These are phyloP conservation scores for Trypanosoma boissoni DNA, from an alignment of 208 protist genomes.

Conservation along the genomic window DNA sequence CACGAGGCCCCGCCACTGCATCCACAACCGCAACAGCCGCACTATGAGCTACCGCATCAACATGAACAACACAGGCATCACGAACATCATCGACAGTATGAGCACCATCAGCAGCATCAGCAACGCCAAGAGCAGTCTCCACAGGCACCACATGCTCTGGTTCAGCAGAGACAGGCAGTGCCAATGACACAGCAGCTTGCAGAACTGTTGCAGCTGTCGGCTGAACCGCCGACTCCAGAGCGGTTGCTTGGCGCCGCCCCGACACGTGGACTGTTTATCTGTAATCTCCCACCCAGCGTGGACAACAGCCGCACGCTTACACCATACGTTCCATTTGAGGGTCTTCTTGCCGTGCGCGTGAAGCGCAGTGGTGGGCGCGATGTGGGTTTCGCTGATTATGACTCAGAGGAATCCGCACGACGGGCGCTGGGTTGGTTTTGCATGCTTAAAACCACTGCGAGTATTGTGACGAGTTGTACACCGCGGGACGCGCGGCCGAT, in stretches of 20 bases:
- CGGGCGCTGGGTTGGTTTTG: conserved; percentile 55
- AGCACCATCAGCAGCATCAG: no score
- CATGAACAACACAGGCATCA: no score
- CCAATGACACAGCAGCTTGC: no score
- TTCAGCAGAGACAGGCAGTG: no score
- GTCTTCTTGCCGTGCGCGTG: conserved; percentile 40
- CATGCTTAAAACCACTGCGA: conserved; percentile 16
- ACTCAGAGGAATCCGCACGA: conserved; percentile 25
- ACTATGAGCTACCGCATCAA: no score
- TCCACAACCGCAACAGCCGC: background rate
- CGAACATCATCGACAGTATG: no score
- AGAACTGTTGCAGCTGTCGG: background rate
- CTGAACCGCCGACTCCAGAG: background rate
- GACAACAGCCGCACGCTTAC: conserved; percentile 36
- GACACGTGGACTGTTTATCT: conserved; percentile 47
- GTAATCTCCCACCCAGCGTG: conserved; percentile 35
- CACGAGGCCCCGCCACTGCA: background rate
- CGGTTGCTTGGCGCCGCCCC: background rate
- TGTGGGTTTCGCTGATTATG: conserved; percentile 63
- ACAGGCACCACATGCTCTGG: no score
- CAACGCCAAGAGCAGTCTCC: no score
- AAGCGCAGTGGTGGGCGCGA: conserved; percentile 40
- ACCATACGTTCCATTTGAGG: conserved; percentile 47
- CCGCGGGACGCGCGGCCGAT: background rate
- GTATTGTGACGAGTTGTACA: conserved; percentile 23